Conservation (phyloP, 306 rosid species). For the Vigna nakashimae region DNA sequence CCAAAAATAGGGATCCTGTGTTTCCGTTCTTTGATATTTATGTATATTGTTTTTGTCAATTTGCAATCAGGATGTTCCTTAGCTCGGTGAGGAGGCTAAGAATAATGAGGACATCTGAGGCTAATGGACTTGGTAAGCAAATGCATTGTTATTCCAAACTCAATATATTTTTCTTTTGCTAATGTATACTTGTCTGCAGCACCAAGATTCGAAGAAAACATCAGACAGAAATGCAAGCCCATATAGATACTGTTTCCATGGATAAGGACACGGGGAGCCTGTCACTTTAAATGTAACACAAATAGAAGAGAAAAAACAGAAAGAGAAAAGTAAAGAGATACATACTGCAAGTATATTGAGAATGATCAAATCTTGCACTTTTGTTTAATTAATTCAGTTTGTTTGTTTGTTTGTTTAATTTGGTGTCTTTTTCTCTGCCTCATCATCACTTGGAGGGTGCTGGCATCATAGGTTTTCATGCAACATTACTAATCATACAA, state of each 20-base stretch:
- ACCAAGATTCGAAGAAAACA: constrained; percentile 71
- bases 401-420: constrained; percentile 42
- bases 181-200: constrained; percentile 57
- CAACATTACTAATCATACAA: constrained; percentile 48
- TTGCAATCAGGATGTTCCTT: constrained; percentile 80
- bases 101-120: constrained; percentile 87
- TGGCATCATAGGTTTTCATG: constrained; percentile 44
- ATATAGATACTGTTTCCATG: constrained; percentile 49
- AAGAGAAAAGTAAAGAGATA: constrained; percentile 36
- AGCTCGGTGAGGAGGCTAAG: constrained; percentile 84
- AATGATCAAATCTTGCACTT: constrained; percentile 39
- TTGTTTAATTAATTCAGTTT: constrained; percentile 49
- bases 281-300: constrained; percentile 44
- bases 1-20: neutral
- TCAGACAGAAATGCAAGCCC: constrained; percentile 62
- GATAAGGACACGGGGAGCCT: constrained; percentile 42
- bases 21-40: constrained; percentile 39
- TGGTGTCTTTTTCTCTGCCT: constrained; percentile 42
- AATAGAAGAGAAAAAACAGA: constrained; percentile 37
- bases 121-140: constrained; percentile 76
- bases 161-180: constrained; percentile 29
- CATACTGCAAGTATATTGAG: constrained; percentile 49
- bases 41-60: neutral
- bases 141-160: constrained; percentile 31
- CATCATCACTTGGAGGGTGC: constrained; percentile 44